Conservation (phyloP, 176 grass and related monocot genomes). For the Raddia guianensis region DNA sequence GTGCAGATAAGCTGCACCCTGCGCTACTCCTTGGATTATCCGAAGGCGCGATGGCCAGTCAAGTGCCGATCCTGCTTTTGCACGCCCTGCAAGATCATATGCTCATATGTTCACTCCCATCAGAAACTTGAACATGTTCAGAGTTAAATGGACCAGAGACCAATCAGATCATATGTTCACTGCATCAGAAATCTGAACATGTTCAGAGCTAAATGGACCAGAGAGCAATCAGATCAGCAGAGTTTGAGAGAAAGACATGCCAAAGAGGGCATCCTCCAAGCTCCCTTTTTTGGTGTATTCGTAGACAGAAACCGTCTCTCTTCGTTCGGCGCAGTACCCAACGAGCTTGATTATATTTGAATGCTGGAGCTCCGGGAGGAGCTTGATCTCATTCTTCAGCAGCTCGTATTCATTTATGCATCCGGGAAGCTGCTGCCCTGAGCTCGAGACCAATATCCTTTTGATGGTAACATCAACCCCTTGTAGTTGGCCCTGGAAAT, state of each 20-base stretch:
- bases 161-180: too few species aligned
- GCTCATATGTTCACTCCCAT: too few species aligned
- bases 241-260: neutral
- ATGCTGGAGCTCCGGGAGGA: constrained; percentile 6
- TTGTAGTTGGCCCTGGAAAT: constrained; percentile 27
- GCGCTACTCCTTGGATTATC: constrained; percentile 37
- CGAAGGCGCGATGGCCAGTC: constrained; percentile 6
- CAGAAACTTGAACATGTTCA: neutral
- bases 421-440: neutral
- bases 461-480: constrained; percentile 14
- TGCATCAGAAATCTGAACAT: too few species aligned
- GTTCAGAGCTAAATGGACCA: too few species aligned
- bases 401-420: constrained; percentile 8
- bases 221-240: neutral
- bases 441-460: neutral
- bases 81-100: neutral
- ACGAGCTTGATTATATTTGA: constrained; percentile 16
- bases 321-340: constrained; percentile 24
- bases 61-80: neutral
- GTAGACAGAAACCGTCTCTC: neutral
- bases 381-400: constrained; percentile 11
- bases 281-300: constrained; percentile 32
- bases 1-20: constrained; percentile 20
- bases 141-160: neutral
- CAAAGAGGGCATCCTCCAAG: constrained; percentile 26